Evolutionary conservation across 352 stramenopile genomes (phyloP).

Genomic region (Phytophthora foliorum): DNA sequence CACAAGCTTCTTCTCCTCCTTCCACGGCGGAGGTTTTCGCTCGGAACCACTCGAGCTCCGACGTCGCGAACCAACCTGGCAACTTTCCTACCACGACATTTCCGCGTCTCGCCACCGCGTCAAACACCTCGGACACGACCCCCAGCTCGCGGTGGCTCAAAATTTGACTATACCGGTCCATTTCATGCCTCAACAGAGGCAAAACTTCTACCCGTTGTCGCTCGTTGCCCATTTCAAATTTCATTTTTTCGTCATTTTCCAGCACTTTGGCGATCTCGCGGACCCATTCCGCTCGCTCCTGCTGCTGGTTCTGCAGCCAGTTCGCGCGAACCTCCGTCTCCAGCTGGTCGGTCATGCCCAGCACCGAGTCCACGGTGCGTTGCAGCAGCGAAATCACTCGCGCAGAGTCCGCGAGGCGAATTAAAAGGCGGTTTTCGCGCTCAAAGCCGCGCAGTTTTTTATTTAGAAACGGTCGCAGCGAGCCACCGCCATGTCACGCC

Average conservation of each 20-base stretch:
- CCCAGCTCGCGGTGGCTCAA: slow-evolving; percentile 26
- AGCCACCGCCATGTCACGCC: slow-evolving; percentile 5
- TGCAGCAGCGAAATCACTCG: slow-evolving; percentile 29
- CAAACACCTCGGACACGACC: slow-evolving; percentile 23
- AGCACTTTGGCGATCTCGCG: slow-evolving; percentile 25
- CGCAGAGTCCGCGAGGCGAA: slow-evolving; percentile 28
- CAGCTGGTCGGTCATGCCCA: slow-evolving; percentile 12
- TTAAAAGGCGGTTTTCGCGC: slow-evolving; percentile 24
- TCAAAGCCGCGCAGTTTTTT: slow-evolving; percentile 26
- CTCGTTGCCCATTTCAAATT: slow-evolving; percentile 21
- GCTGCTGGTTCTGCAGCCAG: slow-evolving; percentile 21
- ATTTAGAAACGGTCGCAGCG: slow-evolving; percentile 15
- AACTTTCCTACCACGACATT: slow-evolving; percentile 20
- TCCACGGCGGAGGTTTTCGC: slow-evolving; percentile 8
- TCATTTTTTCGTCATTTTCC: slow-evolving; percentile 15
- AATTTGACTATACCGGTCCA: slow-evolving; percentile 17
- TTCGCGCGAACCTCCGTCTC: neutral
- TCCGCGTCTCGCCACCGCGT: slow-evolving; percentile 12
- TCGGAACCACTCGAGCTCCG: slow-evolving; percentile 26
- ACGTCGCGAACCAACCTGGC: slow-evolving; percentile 28
- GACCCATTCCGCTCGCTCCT: slow-evolving; percentile 15
- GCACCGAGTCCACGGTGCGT: slow-evolving; percentile 11
- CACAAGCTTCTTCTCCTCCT: slow-evolving; percentile 24
- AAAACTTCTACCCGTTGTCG: slow-evolving; percentile 31
- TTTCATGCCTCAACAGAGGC: slow-evolving; percentile 26